Conservation (phyloP, 2,329 filamentous ascomycete species). For the Canariomyces notabilis region DNA sequence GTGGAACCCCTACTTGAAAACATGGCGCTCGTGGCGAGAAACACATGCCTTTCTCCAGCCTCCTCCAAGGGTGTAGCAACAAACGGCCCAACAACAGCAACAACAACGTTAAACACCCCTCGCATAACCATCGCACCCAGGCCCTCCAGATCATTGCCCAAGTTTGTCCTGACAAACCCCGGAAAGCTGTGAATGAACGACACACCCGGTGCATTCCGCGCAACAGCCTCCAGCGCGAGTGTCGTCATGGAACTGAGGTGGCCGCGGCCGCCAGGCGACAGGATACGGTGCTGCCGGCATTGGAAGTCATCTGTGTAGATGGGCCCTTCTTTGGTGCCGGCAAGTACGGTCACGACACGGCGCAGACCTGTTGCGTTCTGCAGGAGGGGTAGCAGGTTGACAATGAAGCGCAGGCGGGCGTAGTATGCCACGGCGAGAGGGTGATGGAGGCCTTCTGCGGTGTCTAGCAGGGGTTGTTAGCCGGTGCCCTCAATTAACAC, state of each 20-base stretch:
- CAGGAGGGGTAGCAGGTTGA: conserved; percentile 31
- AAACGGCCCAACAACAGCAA: conserved; percentile 20
- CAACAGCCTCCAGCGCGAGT: conserved; percentile 29
- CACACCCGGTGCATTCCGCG: conserved; percentile 21
- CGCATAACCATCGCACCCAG: not conserved
- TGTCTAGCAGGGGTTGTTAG: conserved; percentile 24
- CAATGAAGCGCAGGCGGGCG: conserved; percentile 28
- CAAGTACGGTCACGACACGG: conserved; percentile 31
- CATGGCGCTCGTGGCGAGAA: conserved; percentile 24
- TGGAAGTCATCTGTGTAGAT: conserved; percentile 27
- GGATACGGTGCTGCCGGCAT: conserved; percentile 16
- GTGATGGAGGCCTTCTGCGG: conserved; percentile 30
- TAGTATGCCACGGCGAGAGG: conserved; percentile 30
- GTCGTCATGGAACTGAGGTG: conserved; percentile 29
- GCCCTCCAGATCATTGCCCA: conserved; percentile 9
- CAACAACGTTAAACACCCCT: conserved; percentile 10
- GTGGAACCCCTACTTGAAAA: not conserved
- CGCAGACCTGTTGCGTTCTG: conserved; percentile 20
- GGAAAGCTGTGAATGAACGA: conserved; percentile 31
- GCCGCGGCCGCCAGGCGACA: conserved; percentile 14
- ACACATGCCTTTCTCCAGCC: conserved; percentile 29
- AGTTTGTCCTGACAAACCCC: conserved; percentile 27
- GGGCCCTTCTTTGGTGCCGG: conserved; percentile 27
- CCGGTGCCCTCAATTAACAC: too few species aligned
- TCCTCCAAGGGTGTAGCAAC: conserved; percentile 19